Evolutionary conservation across 768 basidiomycete species (phyloP).

Genomic region (Phlebiopsis flavidoalba): DNA sequence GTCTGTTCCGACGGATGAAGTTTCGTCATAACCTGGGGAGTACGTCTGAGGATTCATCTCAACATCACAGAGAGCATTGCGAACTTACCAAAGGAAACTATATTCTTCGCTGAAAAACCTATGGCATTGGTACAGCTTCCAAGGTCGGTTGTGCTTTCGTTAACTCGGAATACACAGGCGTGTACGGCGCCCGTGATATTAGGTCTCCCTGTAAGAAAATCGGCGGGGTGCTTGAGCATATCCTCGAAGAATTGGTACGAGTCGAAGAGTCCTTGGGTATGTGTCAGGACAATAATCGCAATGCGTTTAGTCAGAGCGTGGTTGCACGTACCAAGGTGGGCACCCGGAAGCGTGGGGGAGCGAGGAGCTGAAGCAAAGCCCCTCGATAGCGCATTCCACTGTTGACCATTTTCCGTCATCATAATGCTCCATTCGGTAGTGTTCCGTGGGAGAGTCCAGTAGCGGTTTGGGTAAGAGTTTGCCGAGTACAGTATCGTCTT

Average conservation of each 20-base stretch:
- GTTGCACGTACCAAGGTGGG: conserved; percentile 45
- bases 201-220: conserved; percentile 53
- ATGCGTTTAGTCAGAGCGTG: not conserved
- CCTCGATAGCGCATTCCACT: conserved; percentile 47
- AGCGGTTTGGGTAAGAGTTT: conserved; percentile 42
- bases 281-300: no score
- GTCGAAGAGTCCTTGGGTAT: conserved; percentile 52
- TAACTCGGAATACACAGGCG: conserved; percentile 40
- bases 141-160: conserved; percentile 22
- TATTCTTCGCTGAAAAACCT: conserved; percentile 45
- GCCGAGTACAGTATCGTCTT: conserved; percentile 41
- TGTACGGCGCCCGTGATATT: conserved; percentile 52
- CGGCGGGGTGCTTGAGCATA: conserved; percentile 44
- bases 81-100: conserved; percentile 52
- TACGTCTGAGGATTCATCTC: not conserved
- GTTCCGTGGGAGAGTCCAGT: conserved; percentile 47
- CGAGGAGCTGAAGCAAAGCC: conserved; percentile 45
- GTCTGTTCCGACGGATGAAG: conserved; percentile 56
- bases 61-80: not conserved
- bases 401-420: conserved; percentile 47
- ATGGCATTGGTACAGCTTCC: conserved; percentile 31
- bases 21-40: conserved; percentile 41
- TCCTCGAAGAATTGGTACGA: conserved; percentile 59
- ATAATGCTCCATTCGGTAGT: conserved; percentile 52
- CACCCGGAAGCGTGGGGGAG: conserved; percentile 40